Evolutionary conservation across 441 rosid genomes (phyloP), one percentile per base, ranked within the genome.

Genomic region (Dalechampia spathulata): DNA sequence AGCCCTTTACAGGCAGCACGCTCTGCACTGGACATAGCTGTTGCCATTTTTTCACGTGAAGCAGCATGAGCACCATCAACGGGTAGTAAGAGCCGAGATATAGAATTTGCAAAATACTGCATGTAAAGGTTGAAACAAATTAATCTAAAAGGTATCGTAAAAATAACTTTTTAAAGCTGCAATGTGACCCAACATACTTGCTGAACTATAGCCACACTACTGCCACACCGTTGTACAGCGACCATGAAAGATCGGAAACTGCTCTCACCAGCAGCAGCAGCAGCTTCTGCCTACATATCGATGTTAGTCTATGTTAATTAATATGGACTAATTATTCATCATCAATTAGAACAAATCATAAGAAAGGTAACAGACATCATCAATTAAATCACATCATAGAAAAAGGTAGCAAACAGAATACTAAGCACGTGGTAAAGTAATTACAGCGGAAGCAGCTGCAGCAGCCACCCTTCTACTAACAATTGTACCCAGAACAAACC

Each of bases 221-320:
- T 84, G 63, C 96, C 98, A 67, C 96, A 84, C 61, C 96, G 96
- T 62, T 94, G 99, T 47, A 94, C 90, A 44, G 96, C 90, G 75
- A 94, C 95, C 99, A 90, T 90, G 83, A 94, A 94, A 54, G 96
- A 79, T 79, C 85, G 90, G 78, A 94, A 94, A 79, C 99, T 86
- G 85, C 83, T 94, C 83, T 94, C 99, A 61, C 99, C 96, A 64
- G 99, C 98, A 46, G 95, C 96, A 38, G 99, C 98, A 56, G 98
- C 98, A 46, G 98, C 99, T 82, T 94, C 96, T 65, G 96, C 97
- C 98, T 94, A 77, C 74, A 75, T 56, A 66, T 41, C 46, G 73
- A 73, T 28, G 41, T 46, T 16, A 46, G 42, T 58, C 45, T 55
- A 28, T 26, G 58, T 21, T 49, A 46, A 60, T 47, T 20, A 32